Percentiles rank a stretch among this genome's conserved stretches.
Evolutionary conservation across 2,329 filamentous ascomycete species (phyloP).

Genomic region (Cytospora mali): DNA sequence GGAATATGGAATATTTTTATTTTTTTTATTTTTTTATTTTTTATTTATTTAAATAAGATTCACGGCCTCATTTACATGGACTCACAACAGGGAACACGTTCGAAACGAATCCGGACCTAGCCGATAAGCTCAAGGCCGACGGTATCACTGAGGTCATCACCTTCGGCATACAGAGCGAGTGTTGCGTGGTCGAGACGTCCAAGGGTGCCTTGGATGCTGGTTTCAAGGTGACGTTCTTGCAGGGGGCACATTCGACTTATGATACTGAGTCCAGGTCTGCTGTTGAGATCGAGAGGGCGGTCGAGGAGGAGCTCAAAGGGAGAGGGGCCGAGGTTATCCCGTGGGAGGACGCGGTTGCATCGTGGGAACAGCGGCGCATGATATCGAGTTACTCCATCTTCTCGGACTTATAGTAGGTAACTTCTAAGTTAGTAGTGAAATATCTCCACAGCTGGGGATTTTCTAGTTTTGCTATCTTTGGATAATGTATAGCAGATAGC

Average conservation of each 20-base stretch:
- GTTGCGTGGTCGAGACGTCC: constrained; percentile 36
- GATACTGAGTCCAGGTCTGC: constrained; percentile 31
- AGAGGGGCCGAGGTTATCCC: constrained; percentile 32
- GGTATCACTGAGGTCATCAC: constrained; percentile 34
- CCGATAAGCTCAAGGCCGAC: constrained; percentile 29
- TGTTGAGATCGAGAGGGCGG: constrained; percentile 34
- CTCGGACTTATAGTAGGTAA: constrained; percentile 6
- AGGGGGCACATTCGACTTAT: constrained; percentile 40
- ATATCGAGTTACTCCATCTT: constrained; percentile 24
- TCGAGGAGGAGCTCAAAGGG: constrained; percentile 33
- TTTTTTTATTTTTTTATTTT: too few relatives aligned
- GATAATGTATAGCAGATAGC: too few relatives aligned
- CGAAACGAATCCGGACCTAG: constrained; percentile 37
- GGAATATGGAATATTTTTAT: too few relatives aligned
- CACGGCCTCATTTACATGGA: neutral
- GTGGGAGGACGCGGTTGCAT: constrained; percentile 31
- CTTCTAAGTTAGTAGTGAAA: too few relatives aligned
- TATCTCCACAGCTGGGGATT: too few relatives aligned
- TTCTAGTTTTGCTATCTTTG: too few relatives aligned
- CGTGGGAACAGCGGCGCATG: constrained; percentile 26
- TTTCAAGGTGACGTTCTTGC: constrained; percentile 36
- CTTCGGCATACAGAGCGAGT: constrained; percentile 40
- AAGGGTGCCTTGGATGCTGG: constrained; percentile 35
- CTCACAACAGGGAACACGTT: constrained; percentile 34
- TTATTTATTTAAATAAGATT: neutral